These are phyloP conservation scores for Scenedesmus sp. DNA, from an alignment of 163 green algal genomes.

Conservation along the genomic window DNA sequence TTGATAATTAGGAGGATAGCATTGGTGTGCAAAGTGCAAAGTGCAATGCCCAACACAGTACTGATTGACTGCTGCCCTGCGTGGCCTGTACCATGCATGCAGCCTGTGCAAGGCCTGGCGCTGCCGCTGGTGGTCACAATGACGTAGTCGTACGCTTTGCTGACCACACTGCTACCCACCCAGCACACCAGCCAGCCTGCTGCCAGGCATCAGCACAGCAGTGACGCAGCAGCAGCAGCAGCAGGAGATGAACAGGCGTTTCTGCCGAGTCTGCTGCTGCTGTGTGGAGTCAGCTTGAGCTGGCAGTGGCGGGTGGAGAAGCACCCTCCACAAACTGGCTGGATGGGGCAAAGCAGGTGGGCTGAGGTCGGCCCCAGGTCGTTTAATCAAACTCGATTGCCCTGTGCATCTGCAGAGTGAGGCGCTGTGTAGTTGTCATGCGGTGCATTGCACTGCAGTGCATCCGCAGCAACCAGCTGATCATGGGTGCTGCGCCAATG, in stretches of 20 bases:
- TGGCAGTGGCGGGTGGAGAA: slow-evolving; percentile 35
- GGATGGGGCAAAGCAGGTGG: slow-evolving; percentile 57
- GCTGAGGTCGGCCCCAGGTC: not conserved
- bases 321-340: slow-evolving; percentile 71
- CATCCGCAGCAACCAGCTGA: no score
- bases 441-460: not conserved
- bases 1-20: no score
- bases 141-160: slow-evolving; percentile 75
- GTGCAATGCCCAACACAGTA: no score
- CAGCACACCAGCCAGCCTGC: not conserved
- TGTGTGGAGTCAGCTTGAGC: slow-evolving; percentile 75
- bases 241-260: not conserved
- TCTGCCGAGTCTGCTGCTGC: slow-evolving; percentile 46
- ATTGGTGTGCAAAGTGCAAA: no score
- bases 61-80: no score
- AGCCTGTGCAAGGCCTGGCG: slow-evolving; percentile 61
- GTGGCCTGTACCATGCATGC: no score
- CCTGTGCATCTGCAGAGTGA: not conserved
- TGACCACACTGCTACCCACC: slow-evolving; percentile 75
- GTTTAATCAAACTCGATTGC: not conserved
- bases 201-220: slow-evolving; percentile 32
- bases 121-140: slow-evolving; percentile 81
- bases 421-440: not conserved
- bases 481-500: no score
- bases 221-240: not conserved